Evolutionary conservation across 2,329 filamentous ascomycete species (phyloP).

Genomic region (Fusarium torulosum): DNA sequence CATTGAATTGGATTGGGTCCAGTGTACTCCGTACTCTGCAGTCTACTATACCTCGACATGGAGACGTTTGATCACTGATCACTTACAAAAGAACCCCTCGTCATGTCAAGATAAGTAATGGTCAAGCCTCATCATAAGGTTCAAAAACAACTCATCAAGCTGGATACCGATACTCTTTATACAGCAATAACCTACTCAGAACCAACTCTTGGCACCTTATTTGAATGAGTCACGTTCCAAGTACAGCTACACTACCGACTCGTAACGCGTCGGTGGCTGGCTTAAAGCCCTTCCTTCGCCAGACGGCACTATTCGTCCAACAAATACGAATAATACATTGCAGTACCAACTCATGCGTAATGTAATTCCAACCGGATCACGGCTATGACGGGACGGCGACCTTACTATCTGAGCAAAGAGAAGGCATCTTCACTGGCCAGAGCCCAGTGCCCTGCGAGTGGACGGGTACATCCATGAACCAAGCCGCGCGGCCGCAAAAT

Average conservation of each 20-base stretch:
- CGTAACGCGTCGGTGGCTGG: constrained; percentile 35
- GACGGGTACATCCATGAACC: constrained; percentile 32
- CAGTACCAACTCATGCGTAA: constrained; percentile 28
- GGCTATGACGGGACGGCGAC: constrained; percentile 40
- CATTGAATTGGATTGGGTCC: constrained; percentile 5
- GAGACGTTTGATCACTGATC: constrained; percentile 4
- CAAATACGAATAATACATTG: constrained; percentile 29
- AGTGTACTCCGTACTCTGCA: background rate
- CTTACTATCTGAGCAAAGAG: constrained; percentile 31
- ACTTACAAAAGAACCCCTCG: constrained; percentile 10
- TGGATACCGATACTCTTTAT: background rate
- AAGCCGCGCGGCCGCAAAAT: constrained; percentile 43
- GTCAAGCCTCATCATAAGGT: background rate
- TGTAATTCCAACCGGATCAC: constrained; percentile 12
- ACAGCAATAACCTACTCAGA: background rate
- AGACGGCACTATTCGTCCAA: constrained; percentile 4
- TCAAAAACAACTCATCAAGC: background rate
- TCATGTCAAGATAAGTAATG: background rate
- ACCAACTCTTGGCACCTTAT: constrained; percentile 2
- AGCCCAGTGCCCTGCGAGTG: constrained; percentile 36
- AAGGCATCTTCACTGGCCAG: constrained; percentile 34
- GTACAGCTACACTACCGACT: constrained; percentile 8
- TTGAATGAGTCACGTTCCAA: constrained; percentile 13
- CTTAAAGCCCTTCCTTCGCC: constrained; percentile 16
- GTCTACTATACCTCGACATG: background rate